phyloP scores from a whole-genome alignment of 2,329 filamentous ascomycete species.

The Metarhizium brunneum region DNA sequence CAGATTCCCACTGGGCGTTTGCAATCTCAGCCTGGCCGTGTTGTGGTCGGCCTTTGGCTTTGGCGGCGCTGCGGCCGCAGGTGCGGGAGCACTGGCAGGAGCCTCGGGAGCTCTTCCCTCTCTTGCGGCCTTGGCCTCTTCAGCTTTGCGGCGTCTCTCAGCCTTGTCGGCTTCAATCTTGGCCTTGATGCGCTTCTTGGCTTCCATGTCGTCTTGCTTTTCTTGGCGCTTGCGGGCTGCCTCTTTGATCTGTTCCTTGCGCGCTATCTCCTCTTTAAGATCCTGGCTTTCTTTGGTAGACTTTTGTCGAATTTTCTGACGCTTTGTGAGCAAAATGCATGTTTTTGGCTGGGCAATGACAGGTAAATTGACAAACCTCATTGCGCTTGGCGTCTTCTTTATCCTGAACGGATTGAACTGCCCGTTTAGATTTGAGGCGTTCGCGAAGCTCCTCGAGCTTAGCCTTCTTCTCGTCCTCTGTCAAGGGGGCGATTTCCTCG shows the following conservation, averaged over 20 bases:
- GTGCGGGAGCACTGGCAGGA: constrained; percentile 27
- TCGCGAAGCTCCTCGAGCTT: constrained; percentile 66
- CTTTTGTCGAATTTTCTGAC: constrained; percentile 68
- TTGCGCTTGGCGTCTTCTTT: constrained; percentile 78
- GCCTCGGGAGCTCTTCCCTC: constrained; percentile 55
- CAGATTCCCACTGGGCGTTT: constrained; percentile 64
- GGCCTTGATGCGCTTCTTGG: constrained; percentile 81
- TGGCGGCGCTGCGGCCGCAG: constrained; percentile 33
- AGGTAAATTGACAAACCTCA: constrained; percentile 47
- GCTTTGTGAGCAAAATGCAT: not conserved
- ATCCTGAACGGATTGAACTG: constrained; percentile 58
- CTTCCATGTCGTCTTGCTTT: constrained; percentile 75
- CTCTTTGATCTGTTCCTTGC: constrained; percentile 88
- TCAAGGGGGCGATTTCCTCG: constrained; percentile 83
- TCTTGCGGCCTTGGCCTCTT: constrained; percentile 75
- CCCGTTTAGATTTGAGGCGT: constrained; percentile 64
- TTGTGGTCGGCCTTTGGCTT: constrained; percentile 65
- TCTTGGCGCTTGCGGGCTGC: constrained; percentile 79
- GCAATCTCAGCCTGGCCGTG: constrained; percentile 73
- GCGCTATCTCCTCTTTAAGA: constrained; percentile 76
- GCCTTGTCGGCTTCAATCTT: constrained; percentile 94
- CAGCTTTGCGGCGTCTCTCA: constrained; percentile 75
- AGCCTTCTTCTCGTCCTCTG: constrained; percentile 82
- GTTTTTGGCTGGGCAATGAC: too few relatives aligned
- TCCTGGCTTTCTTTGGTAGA: constrained; percentile 83